These are phyloP conservation scores for Leucaena leucocephala DNA, from an alignment of 306 rosid species.

Conservation along the genomic window DNA sequence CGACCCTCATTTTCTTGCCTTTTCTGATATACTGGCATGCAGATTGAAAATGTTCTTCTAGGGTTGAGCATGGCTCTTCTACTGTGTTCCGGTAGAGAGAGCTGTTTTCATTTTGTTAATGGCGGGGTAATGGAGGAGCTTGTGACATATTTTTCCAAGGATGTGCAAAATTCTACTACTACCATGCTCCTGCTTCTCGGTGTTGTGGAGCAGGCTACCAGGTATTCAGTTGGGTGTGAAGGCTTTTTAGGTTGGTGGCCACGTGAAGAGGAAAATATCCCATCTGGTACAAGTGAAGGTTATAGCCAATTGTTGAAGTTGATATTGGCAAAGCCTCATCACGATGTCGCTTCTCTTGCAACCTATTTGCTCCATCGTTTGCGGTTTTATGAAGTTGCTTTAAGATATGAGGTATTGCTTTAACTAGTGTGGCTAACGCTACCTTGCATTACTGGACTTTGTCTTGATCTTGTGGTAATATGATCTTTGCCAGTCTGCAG, in stretches of 20 bases:
- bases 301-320: slow-evolving; percentile 77
- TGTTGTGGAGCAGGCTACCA: slow-evolving; percentile 85
- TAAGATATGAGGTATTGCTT: slow-evolving; percentile 83
- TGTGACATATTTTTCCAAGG: slow-evolving; percentile 52
- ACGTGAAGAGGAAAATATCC: slow-evolving; percentile 79
- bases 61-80: slow-evolving; percentile 90
- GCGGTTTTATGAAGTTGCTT: slow-evolving; percentile 87
- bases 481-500: slow-evolving; percentile 77
- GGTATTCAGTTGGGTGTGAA: slow-evolving; percentile 90
- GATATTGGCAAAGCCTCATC: slow-evolving; percentile 82
- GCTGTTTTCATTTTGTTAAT: slow-evolving; percentile 84
- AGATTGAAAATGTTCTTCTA: slow-evolving; percentile 69
- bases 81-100: slow-evolving; percentile 87
- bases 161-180: slow-evolving; percentile 63
- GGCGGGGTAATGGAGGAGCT: slow-evolving; percentile 91
- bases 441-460: slow-evolving; percentile 18
- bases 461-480: slow-evolving; percentile 46
- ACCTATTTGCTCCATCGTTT: slow-evolving; percentile 82
- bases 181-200: slow-evolving; percentile 76
- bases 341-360: slow-evolving; percentile 89
- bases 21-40: slow-evolving; percentile 44
- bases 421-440: slow-evolving; percentile 32
- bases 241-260: slow-evolving; percentile 99
- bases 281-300: slow-evolving; percentile 78
- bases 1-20: slow-evolving; percentile 29